These are phyloP conservation scores for Mikania micrantha DNA, from an alignment of 129 eudicot species.

Conservation along the genomic window DNA sequence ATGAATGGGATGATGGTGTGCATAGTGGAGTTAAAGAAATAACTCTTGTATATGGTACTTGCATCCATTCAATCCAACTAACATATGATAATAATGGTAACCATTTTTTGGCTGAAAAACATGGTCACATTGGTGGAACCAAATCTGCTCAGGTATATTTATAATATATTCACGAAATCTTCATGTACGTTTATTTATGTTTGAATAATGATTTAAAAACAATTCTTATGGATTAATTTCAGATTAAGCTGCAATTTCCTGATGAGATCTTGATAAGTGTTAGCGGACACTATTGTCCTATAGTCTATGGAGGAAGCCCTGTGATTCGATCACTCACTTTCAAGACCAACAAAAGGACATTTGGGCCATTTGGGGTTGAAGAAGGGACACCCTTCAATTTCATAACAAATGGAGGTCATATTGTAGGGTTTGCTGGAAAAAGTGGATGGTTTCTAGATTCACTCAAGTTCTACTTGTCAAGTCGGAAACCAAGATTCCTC, in stretches of 20 bases:
- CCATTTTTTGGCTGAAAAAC: conserved; percentile 41
- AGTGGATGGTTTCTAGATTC: conserved; percentile 68
- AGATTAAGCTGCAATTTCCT: conserved; percentile 72
- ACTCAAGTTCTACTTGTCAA: conserved; percentile 42
- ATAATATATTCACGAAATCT: background rate
- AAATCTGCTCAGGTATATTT: conserved; percentile 36
- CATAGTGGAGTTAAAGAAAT: conserved; percentile 58
- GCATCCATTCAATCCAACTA: conserved; percentile 53
- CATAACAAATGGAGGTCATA: too few relatives aligned
- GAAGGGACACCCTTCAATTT: conserved; percentile 65
- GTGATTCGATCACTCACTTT: conserved; percentile 64
- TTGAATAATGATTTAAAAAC: background rate
- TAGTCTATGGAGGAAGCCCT: conserved; percentile 55
- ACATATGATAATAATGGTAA: conserved; percentile 51
- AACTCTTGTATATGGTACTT: conserved; percentile 35
- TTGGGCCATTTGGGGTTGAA: conserved; percentile 78
- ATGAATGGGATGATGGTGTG: too few relatives aligned
- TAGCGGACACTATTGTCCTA: conserved; percentile 52
- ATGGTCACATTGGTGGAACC: conserved; percentile 56
- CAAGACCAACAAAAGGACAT: conserved; percentile 50
- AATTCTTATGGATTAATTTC: too few relatives aligned
- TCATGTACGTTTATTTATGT: background rate
- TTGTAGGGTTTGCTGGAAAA: too few relatives aligned
- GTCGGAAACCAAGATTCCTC: conserved; percentile 16
- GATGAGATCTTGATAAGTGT: conserved; percentile 52